These are phyloP conservation scores for Rhodotorula sp. DNA, from an alignment of 1,284 basidiomycete species.

Conservation along the genomic window DNA sequence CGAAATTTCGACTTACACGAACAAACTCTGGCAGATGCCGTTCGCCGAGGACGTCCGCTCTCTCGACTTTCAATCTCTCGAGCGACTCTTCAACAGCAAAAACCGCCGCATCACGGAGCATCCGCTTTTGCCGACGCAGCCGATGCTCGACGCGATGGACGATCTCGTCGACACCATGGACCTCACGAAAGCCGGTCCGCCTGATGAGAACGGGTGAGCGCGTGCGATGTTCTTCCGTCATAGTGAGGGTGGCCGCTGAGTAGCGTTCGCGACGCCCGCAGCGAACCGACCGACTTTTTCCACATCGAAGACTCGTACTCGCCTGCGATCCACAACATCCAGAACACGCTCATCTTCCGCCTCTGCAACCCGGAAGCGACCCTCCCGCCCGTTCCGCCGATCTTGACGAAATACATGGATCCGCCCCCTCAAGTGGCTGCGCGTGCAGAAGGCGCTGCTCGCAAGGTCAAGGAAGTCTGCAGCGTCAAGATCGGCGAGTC, in stretches of 20 bases:
- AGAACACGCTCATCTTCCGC: slow-evolving; percentile 87
- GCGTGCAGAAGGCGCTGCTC: slow-evolving; percentile 59
- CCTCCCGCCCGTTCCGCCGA: slow-evolving; percentile 78
- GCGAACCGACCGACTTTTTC: slow-evolving; percentile 70
- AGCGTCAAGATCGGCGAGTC: slow-evolving; percentile 59
- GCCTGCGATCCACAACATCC: slow-evolving; percentile 83
- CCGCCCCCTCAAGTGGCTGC: slow-evolving; percentile 69
- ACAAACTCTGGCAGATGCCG: slow-evolving; percentile 63
- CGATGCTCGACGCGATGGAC: slow-evolving; percentile 76
- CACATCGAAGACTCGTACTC: slow-evolving; percentile 75
- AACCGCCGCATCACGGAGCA: slow-evolving; percentile 73
- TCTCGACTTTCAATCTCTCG: slow-evolving; percentile 81
- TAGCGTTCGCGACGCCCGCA: slow-evolving; percentile 44
- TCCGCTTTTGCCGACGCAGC: slow-evolving; percentile 75
- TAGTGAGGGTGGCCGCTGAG: neutral
- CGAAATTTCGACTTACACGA: too few relatives aligned
- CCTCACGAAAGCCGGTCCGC: slow-evolving; percentile 9
- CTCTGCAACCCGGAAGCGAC: slow-evolving; percentile 68
- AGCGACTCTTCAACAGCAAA: slow-evolving; percentile 69
- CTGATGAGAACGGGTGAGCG: slow-evolving; percentile 35
- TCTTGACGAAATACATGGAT: slow-evolving; percentile 77
- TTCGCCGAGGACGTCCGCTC: slow-evolving; percentile 90
- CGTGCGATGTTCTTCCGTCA: accelerated
- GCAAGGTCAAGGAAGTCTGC: slow-evolving; percentile 64
- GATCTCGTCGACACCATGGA: slow-evolving; percentile 45